Evolutionary conservation across 108 stramenopile genomes (phyloP).

Genomic region (Pelagomonas calceolata): DNA sequence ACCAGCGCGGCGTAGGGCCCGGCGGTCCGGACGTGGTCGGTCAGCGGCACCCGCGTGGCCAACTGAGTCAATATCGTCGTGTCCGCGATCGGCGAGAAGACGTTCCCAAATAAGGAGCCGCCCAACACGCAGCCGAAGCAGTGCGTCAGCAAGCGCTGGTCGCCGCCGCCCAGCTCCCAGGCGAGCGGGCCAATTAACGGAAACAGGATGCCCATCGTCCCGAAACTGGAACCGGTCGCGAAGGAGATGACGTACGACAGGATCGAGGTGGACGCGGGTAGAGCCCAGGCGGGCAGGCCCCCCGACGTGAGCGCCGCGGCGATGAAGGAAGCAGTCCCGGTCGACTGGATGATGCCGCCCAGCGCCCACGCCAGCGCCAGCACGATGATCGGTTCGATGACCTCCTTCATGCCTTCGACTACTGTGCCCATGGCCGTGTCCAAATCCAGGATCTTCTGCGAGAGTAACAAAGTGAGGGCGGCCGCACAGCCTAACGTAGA

Average conservation of each 20-base stretch:
- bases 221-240: slow-evolving; percentile 25
- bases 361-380: slow-evolving; percentile 28
- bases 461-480: slow-evolving; percentile 11
- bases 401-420: slow-evolving; percentile 32
- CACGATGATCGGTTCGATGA: slow-evolving; percentile 25
- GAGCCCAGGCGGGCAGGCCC: slow-evolving; percentile 1
- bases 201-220: slow-evolving; percentile 24
- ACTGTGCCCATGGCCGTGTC: slow-evolving; percentile 24
- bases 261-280: neutral
- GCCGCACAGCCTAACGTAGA: slow-evolving; percentile 18
- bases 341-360: slow-evolving; percentile 19
- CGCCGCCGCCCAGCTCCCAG: slow-evolving; percentile 1
- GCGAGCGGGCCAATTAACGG: slow-evolving; percentile 24
- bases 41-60: slow-evolving; percentile 13
- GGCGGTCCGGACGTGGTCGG: too few species aligned
- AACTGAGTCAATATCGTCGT: slow-evolving; percentile 23
- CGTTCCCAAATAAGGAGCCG: slow-evolving; percentile 20
- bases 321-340: slow-evolving; percentile 22
- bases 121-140: slow-evolving; percentile 26
- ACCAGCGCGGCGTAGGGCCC: too few species aligned
- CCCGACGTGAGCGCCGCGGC: neutral
- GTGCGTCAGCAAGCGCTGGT: slow-evolving; percentile 15
- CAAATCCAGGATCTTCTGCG: slow-evolving; percentile 17
- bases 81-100: slow-evolving; percentile 28
- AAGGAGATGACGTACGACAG: slow-evolving; percentile 26